Percentiles rank a stretch among this genome's conserved stretches.
phyloP scores from a whole-genome alignment of 306 rosid species.

The Pachyrhizus erosus region DNA sequence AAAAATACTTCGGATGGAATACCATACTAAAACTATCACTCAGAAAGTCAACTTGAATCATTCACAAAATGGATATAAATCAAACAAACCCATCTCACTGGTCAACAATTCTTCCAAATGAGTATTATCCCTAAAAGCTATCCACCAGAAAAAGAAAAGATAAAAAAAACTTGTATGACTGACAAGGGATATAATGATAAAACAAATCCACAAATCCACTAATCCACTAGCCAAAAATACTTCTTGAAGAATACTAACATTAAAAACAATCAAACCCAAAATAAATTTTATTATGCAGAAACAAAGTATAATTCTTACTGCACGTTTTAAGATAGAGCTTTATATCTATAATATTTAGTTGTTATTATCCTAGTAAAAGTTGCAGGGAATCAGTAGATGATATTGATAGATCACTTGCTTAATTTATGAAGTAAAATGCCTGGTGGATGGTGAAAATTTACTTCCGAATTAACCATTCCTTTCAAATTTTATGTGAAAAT shows the following conservation, averaged over 20 bases:
- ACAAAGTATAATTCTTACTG: constrained; percentile 9
- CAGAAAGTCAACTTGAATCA: constrained; percentile 22
- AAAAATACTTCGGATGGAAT: constrained; percentile 14
- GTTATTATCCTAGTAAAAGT: constrained; percentile 1
- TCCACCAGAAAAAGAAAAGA: constrained; percentile 2
- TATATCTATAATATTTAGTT: constrained; percentile 25
- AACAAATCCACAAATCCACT: constrained; percentile 11
- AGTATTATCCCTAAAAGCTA: constrained; percentile 7
- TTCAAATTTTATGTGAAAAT: constrained; percentile 21
- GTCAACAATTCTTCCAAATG: constrained; percentile 18
- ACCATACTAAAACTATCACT: neutral
- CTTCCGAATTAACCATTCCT: constrained; percentile 34
- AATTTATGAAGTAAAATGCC: constrained; percentile 30
- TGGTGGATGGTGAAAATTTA: constrained; percentile 1
- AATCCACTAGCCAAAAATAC: neutral
- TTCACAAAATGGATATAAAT: constrained; percentile 13
- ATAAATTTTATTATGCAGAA: constrained; percentile 17
- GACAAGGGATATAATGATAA: constrained; percentile 2
- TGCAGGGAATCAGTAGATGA: constrained; percentile 6
- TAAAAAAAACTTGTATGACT: neutral
- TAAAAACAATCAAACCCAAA: constrained; percentile 13
- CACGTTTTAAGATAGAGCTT: constrained; percentile 1
- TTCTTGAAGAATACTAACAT: constrained; percentile 7
- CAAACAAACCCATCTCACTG: neutral
- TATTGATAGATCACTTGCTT: constrained; percentile 10